Conservation (phyloP, 2,329 filamentous ascomycete species). For the Ceratocystis papillata region DNA sequence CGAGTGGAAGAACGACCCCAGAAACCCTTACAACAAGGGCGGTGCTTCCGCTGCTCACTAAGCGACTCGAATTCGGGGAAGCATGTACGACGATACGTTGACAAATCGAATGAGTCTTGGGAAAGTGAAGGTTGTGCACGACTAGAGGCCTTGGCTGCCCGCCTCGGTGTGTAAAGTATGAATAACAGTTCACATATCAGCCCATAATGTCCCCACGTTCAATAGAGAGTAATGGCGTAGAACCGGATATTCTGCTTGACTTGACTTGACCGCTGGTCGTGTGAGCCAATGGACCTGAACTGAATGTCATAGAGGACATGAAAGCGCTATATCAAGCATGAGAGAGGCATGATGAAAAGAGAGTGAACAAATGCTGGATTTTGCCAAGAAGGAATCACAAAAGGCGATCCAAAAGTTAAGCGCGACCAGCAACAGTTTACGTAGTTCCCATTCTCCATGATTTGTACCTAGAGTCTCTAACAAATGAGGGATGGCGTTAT, state of each 20-base stretch:
- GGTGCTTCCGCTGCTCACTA: constrained; percentile 36
- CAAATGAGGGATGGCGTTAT: not conserved
- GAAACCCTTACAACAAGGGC: constrained; percentile 58
- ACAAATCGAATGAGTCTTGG: constrained; percentile 14
- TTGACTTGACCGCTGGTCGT: not conserved
- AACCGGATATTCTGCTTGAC: not conserved
- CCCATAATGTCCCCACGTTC: not conserved
- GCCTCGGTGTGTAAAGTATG: constrained; percentile 19
- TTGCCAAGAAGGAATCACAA: not conserved
- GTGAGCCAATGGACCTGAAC: not conserved
- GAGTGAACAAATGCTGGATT: not conserved
- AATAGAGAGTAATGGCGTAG: not conserved
- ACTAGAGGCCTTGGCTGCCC: not conserved
- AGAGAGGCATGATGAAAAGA: not conserved
- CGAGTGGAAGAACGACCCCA: constrained; percentile 94
- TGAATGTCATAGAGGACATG: not conserved
- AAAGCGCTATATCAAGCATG: not conserved
- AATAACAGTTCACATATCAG: constrained; percentile 13
- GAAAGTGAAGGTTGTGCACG: not conserved
- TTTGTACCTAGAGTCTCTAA: not conserved
- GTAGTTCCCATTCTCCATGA: not conserved
- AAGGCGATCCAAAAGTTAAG: not conserved
- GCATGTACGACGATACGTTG: constrained; percentile 7
- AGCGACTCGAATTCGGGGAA: constrained; percentile 19
- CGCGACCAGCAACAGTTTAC: too few relatives aligned